Evolutionary conservation across 495 filamentous ascomycete genomes (phyloP), one percentile per base, ranked within the genome.

Genomic region (Lasiosphaeria miniovina): DNA sequence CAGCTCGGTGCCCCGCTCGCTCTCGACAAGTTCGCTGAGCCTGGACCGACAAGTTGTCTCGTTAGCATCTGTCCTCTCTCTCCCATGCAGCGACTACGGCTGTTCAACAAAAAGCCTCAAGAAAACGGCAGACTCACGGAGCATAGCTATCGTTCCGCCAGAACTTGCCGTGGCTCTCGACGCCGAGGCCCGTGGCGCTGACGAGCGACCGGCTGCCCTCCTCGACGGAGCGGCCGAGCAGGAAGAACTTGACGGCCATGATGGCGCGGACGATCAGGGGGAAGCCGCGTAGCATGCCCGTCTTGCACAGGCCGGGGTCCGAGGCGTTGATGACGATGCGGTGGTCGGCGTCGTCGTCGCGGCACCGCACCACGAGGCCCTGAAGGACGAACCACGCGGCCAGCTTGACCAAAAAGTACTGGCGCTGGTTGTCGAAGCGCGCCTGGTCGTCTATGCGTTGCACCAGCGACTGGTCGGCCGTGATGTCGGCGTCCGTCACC

Each of bases 121-220:
- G 7, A 35, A 7, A 7, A 36, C 11, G 32, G 24, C 9, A 40
- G 9, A 59, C 67, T 62, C 34, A 69, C 67, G 55, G 59, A 12
- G 52, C 36, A 7, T 61, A 49, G 24, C 53, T 14, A 41, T 73
- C 71, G 46, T 74, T 61, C 32, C 71, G 67, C 82, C 80, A 85
- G 57, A 78, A 77, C 61, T 62, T 73, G 0, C 82, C 82, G 57
- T 81, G 76, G 32, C 77, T 77, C 54, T 83, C 81, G 1, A 60
- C 58, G 0, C 79, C 82, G 52, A 80, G 69, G 31, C 72, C 65
- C 3, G 78, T 78, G 1, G 75, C 81, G 55, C 78, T 81, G n/a
- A 83, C 79, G 24, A 84, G 57, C 12, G 75, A 75, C 17, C 82
- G 72, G 52, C 75, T 75, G 2, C 82, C 82, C 46, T 79, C 72